Percentiles rank a stretch among this genome's conserved stretches.
Evolutionary conservation across 768 basidiomycete genomes (phyloP).

Genomic region (Russula earlei): DNA sequence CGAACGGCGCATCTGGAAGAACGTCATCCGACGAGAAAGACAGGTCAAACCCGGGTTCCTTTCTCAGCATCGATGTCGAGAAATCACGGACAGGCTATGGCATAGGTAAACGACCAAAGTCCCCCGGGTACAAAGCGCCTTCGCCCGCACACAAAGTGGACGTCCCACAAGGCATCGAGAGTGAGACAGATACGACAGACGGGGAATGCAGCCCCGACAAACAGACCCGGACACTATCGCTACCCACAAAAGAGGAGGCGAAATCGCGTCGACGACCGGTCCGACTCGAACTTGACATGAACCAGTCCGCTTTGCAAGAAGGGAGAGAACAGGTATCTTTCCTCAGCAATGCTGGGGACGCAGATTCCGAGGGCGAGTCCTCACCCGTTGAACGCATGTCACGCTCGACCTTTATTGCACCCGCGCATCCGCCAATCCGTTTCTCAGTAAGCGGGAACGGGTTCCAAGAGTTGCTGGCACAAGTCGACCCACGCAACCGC

Average conservation of each 20-base stretch:
- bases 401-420: conserved; percentile 72
- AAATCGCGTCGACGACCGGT: conserved; percentile 17
- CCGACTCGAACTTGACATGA: conserved; percentile 27
- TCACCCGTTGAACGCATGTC: conserved; percentile 59
- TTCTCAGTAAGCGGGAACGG: conserved; percentile 79
- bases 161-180: conserved; percentile 65
- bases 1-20: conserved; percentile 18
- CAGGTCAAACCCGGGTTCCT: conserved; percentile 19
- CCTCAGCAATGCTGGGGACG: conserved; percentile 21
- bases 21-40: conserved; percentile 24
- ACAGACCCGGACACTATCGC: background rate
- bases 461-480: conserved; percentile 64
- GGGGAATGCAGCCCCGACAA: conserved; percentile 37
- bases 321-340: conserved; percentile 21
- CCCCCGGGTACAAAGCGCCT: conserved; percentile 32
- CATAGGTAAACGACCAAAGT: conserved; percentile 17
- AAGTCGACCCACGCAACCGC: conserved; percentile 35
- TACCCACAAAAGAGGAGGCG: conserved; percentile 3
- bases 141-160: conserved; percentile 59
- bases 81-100: conserved; percentile 8
- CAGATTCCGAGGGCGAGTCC: conserved; percentile 35
- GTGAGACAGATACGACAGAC: conserved; percentile 59
- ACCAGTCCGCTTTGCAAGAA: conserved; percentile 19
- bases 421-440: conserved; percentile 83
- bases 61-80: conserved; percentile 27